These are phyloP conservation scores for Syzygium oleosum DNA, from an alignment of 345 rosid genomes.

Conservation along the genomic window DNA sequence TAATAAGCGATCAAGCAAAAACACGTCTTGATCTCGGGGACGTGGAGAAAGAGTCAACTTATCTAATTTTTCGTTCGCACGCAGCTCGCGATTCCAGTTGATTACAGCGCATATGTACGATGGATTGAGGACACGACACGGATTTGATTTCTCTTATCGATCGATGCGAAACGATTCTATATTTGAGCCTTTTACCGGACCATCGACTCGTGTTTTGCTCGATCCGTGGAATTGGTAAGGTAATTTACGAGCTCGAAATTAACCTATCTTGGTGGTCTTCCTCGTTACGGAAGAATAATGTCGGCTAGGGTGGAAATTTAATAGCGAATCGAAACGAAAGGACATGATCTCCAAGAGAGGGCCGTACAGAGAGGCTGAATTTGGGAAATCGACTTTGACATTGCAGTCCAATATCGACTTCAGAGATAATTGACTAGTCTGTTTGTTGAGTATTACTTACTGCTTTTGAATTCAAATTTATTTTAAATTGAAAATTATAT, in stretches of 20 bases:
- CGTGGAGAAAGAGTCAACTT: not conserved
- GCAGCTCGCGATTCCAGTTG: not conserved
- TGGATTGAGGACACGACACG: fast-evolving
- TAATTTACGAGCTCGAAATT: not conserved
- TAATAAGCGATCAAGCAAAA: not conserved
- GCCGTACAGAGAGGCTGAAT: not conserved
- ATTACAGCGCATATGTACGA: fast-evolving
- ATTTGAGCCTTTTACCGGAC: not conserved
- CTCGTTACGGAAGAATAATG: not conserved
- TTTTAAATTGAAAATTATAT: not conserved
- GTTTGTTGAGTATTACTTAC: not conserved
- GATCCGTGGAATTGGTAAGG: not conserved
- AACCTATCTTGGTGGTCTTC: not conserved
- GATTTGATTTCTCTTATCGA: not conserved
- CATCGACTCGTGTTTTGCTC: not conserved
- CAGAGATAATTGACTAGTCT: not conserved
- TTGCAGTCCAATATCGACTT: not conserved
- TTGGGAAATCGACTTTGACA: not conserved
- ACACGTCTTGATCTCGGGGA: not conserved
- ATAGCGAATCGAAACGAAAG: not conserved
- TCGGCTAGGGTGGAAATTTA: not conserved
- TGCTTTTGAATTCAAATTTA: not conserved
- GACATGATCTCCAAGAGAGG: not conserved
- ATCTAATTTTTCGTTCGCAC: not conserved
- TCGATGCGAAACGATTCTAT: not conserved